Base-by-base conservation (phyloP, 305 asterid species). In the Solanum hybrid region DNA sequence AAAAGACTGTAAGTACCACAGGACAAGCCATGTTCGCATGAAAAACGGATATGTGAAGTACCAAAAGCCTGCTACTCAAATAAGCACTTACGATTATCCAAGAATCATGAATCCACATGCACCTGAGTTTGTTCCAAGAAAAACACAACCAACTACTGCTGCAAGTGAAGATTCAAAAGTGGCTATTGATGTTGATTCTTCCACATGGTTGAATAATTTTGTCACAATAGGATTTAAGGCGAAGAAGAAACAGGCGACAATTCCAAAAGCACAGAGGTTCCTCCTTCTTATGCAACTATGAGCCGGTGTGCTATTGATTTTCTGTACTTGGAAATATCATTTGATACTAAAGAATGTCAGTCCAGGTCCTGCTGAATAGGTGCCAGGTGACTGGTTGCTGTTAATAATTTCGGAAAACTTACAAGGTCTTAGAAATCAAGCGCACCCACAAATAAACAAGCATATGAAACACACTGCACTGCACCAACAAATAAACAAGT, bases 41-140 rank as follows among this genome's bases (percentile, higher is more conserved):
- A 93, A 94, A 91, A 96, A 94, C 14, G 97, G 96, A 87, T 92
- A 94, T 80, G 80, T 93, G 89, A 95, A 92, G 90, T 95, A 93
- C 93, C 97, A 93, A 91, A 89, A 89, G 86, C 97, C 96, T 14
- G 90, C 89, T 61, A 73, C 92, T 31, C 97, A 94, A 65, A 93
- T 93, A 90, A 92, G 86, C 70, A 92, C 93, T 27, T 91, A 75
- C 77, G 92, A 91, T 86, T 92, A 91, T 36, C 92, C 93, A 13
- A 95, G 91, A 95, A 95, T 91, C 24, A 98, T 98, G 99, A 98
- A 98, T 89, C 99, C 99, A 24, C 97, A 95, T 90, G 99, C 99
- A 76, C 99, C 99, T 7, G 99, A 95, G 91, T 98, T 89, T 89
- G 96, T 98, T 91, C 99, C 99, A 22, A 92, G 93, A 93, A 90